Evolutionary conservation across 2,329 filamentous ascomycete genomes (phyloP), one percentile per base, ranked within the genome.

Genomic region (Cladosporium sp.): DNA sequence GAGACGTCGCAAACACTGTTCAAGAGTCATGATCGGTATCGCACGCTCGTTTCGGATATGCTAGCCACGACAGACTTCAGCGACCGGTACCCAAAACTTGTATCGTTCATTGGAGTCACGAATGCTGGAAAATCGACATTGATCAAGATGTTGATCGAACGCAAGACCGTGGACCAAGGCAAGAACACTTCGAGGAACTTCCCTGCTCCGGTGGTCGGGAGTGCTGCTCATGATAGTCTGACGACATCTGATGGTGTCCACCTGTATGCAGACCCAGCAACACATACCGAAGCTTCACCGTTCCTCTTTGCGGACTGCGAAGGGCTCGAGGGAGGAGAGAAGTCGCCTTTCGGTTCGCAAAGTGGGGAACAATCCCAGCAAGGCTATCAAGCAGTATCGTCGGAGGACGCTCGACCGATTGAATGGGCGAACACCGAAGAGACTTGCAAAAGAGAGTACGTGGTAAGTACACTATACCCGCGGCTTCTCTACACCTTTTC

Each of bases 261-360:
- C 57, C 62, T 78, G 6, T 78, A 78, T 51, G 61, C 64, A 1
- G 76, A 78, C 51, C 75, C 74, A 2, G 57, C 61, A 2, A 71
- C 69, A 4, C 59, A 64, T 19, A 50, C 56, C 8, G 60, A 58
- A 3, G 58, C 58, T 2, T 54, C 60, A 7, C 75, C 74, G 1
- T 61, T 77, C 20, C 64, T 79, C 3, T 72, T 70, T 41, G 74
- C 77, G 18, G 77, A 79, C 54, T 79, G 75, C 53, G 77, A 79
- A 64, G 76, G 77, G 0, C 68, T 79, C 9, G 68, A 73, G 17
- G 76, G 76, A 29, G 76, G 76, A 11, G 75, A 78, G 54, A 64
- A 61, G 17, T 59, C 62, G 13, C 71, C 71, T 30, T 57, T 66
- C n/a, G 62, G 63, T 30, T 30, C 27, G 62, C 64, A 51, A 43